phyloP scores from a whole-genome alignment of 768 basidiomycete genomes.

The Clathrus columnatus region DNA sequence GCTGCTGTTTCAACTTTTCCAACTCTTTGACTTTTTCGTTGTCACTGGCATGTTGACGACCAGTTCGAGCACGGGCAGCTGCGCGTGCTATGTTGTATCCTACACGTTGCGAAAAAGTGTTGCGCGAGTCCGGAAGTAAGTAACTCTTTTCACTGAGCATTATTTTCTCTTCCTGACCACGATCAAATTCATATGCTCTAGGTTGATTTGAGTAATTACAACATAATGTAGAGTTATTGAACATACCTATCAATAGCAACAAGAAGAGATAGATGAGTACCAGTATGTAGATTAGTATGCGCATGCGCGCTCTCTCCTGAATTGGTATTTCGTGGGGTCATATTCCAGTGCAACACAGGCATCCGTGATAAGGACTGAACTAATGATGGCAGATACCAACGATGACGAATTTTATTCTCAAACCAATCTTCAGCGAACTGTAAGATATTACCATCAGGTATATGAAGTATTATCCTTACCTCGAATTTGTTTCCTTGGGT shows the following conservation, averaged over 20 bases:
- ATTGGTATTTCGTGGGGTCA: conserved; percentile 15
- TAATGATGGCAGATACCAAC: conserved; percentile 17
- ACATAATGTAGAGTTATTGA: no score
- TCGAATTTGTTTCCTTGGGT: conserved; percentile 10
- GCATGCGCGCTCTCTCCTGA: conserved; percentile 18
- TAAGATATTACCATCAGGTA: neutral
- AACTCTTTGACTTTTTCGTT: no score
- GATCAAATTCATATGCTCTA: no score
- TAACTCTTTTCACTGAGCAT: no score
- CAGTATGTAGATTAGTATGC: conserved; percentile 13
- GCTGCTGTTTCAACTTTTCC: no score
- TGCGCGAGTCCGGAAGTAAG: no score
- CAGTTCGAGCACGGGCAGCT: no score
- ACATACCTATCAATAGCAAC: conserved; percentile 13
- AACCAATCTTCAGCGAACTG: conserved; percentile 13
- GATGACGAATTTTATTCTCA: conserved; percentile 11
- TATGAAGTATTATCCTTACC: conserved; percentile 10
- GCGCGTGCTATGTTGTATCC: no score
- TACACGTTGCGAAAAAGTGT: no score
- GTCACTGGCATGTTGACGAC: no score
- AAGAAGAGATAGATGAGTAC: conserved; percentile 14
- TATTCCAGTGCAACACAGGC: conserved; percentile 13
- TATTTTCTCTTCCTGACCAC: no score
- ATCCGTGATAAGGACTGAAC: conserved; percentile 14
- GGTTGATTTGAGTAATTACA: no score